Conservation (phyloP, 805 yeast species). For the Starmerella floricola region DNA sequence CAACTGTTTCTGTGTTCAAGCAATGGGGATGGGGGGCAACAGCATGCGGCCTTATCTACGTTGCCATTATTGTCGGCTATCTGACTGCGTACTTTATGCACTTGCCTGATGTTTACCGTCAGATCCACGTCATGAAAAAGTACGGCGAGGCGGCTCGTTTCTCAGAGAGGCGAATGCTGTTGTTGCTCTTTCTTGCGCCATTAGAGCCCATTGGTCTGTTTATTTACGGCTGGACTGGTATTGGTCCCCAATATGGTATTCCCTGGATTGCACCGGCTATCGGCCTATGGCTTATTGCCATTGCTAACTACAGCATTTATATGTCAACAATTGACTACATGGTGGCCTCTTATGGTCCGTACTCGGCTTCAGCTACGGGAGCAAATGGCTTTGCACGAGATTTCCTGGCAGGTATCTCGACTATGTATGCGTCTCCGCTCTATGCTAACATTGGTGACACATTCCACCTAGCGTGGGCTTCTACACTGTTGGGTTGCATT, state of each 20-base stretch:
- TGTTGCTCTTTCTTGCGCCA: conserved; percentile 32
- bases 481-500: conserved; percentile 31
- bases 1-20: conserved; percentile 28
- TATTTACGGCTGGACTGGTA: conserved; percentile 35
- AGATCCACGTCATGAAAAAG: conserved; percentile 25
- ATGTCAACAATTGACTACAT: conserved; percentile 37
- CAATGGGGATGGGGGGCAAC: conserved; percentile 31
- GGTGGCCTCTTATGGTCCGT: conserved; percentile 35
- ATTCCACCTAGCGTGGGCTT: conserved; percentile 32
- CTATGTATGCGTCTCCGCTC: conserved; percentile 33
- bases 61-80: conserved; percentile 31
- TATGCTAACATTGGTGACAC: conserved; percentile 28
- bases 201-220: conserved; percentile 33
- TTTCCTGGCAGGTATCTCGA: conserved; percentile 33
- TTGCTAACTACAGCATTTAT: conserved; percentile 34
- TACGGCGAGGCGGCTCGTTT: conserved; percentile 24
- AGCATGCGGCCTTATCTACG: conserved; percentile 29
- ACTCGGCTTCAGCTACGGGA: conserved; percentile 36
- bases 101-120: conserved; percentile 30
- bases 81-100: conserved; percentile 31
- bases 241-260: conserved; percentile 28
- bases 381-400: conserved; percentile 37
- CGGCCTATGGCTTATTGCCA: conserved; percentile 31
- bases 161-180: conserved; percentile 21
- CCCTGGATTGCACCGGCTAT: conserved; percentile 37